Conservation (phyloP, 192 early-diverging fungal species). For the Coemansia pectinata region DNA sequence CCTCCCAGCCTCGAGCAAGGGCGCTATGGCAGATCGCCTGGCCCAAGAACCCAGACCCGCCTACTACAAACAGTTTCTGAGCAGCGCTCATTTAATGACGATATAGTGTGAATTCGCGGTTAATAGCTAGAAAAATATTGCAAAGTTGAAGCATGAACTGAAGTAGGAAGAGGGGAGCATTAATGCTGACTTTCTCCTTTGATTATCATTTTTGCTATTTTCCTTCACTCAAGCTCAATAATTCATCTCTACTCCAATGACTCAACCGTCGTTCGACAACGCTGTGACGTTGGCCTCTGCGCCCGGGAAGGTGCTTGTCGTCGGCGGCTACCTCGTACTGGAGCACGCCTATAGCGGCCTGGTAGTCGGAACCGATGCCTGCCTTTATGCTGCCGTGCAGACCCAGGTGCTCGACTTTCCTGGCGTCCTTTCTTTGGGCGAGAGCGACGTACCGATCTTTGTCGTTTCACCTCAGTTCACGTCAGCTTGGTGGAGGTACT, state of each 20-base stretch:
- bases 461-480: constrained; percentile 86
- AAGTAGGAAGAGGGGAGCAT: not conserved
- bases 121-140: not conserved
- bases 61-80: constrained; percentile 60
- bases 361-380: constrained; percentile 79
- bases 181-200: too few relatives aligned
- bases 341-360: constrained; percentile 77
- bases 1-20: constrained; percentile 51
- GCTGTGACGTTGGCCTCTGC: constrained; percentile 72
- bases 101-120: not conserved
- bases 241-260: constrained; percentile 16
- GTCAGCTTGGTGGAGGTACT: constrained; percentile 81
- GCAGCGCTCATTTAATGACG: constrained; percentile 15
- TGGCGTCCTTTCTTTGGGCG: not conserved
- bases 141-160: not conserved
- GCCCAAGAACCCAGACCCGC: constrained; percentile 65
- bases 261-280: not conserved
- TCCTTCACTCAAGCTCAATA: not conserved
- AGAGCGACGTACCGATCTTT: constrained; percentile 33
- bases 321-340: constrained; percentile 94
- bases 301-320: constrained; percentile 92
- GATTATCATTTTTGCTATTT: not conserved
- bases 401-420: constrained; percentile 11
- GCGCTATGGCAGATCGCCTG: constrained; percentile 53
- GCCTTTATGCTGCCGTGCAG: constrained; percentile 78